A percentile compares a stretch with the other conserved stretches of the same genome.
Evolutionary conservation across 2,329 filamentous ascomycete genomes (phyloP).

Genomic region (Sphaerostilbella broomeana): DNA sequence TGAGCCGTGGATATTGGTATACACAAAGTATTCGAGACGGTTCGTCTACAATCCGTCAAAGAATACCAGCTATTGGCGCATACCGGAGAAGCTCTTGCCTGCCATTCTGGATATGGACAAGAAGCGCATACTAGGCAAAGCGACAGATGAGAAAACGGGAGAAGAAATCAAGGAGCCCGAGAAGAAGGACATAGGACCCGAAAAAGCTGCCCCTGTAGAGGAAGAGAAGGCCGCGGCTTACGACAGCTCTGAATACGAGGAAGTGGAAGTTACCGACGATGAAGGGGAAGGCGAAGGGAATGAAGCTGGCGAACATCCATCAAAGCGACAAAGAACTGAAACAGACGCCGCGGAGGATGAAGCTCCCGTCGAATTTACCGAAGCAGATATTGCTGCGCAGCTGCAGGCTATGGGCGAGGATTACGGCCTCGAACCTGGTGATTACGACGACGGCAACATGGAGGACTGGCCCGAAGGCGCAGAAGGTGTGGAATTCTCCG

Average conservation of each 20-base stretch:
- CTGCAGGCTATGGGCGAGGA: slow-evolving; percentile 81
- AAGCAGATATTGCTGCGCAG: slow-evolving; percentile 91
- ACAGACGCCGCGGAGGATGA: slow-evolving; percentile 40
- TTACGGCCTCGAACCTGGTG: slow-evolving; percentile 71
- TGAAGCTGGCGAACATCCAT: slow-evolving; percentile 38
- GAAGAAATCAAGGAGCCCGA: neutral
- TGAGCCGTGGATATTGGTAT: slow-evolving; percentile 86
- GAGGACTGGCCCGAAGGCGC: slow-evolving; percentile 63
- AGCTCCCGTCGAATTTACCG: slow-evolving; percentile 70
- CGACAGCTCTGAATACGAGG: slow-evolving; percentile 69
- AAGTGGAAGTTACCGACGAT: slow-evolving; percentile 55
- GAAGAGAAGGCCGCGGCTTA: slow-evolving; percentile 21
- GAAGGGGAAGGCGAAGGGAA: slow-evolving; percentile 36
- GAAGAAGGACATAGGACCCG: neutral
- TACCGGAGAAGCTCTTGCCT: slow-evolving; percentile 78
- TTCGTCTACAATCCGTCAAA: slow-evolving; percentile 88
- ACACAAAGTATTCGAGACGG: slow-evolving; percentile 79
- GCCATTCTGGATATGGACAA: slow-evolving; percentile 69
- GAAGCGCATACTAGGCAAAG: slow-evolving; percentile 58
- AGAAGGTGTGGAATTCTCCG: slow-evolving; percentile 62
- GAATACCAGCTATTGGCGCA: slow-evolving; percentile 89
- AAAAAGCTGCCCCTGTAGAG: slow-evolving; percentile 3
- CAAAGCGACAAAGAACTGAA: slow-evolving; percentile 55
- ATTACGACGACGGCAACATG: slow-evolving; percentile 61
- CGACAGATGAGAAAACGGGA: slow-evolving; percentile 19